Percentiles rank a stretch among this genome's conserved stretches.
Evolutionary conservation across 139 green algal genomes (phyloP).

Genomic region (Coelastrella sp.): DNA sequence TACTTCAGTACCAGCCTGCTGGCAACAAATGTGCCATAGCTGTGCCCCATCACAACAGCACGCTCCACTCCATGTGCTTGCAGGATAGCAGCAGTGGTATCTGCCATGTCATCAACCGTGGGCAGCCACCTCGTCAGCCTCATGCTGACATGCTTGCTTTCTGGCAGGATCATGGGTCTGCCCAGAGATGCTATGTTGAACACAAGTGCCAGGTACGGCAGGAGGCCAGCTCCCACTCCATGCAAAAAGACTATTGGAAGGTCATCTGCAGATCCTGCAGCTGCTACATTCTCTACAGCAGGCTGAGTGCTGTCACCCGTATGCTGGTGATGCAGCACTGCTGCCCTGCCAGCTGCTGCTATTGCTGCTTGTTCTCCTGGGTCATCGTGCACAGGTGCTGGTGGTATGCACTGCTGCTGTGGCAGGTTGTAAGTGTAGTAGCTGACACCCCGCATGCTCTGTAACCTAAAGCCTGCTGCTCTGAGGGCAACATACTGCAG

Average conservation of each 20-base stretch:
- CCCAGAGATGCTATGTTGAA: constrained; percentile 32
- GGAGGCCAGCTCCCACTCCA: constrained; percentile 31
- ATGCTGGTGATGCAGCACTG: not conserved
- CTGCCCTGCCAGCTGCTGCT: not conserved
- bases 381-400: too few relatives aligned
- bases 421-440: constrained; percentile 35
- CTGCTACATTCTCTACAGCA: not conserved
- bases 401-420: not conserved
- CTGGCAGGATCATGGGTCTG: constrained; percentile 23
- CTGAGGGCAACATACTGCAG: constrained; percentile 20
- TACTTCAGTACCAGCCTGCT: constrained; percentile 33
- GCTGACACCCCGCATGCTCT: not conserved
- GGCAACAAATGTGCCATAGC: constrained; percentile 38
- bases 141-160: constrained; percentile 44
- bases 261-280: not conserved
- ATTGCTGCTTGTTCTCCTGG: not conserved
- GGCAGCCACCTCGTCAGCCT: constrained; percentile 18
- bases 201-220: constrained; percentile 23
- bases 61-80: not conserved
- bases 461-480: constrained; percentile 23
- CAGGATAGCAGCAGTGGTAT: constrained; percentile 24
- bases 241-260: constrained; percentile 30
- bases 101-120: constrained; percentile 41
- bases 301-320: too few relatives aligned
- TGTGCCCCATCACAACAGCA: constrained; percentile 13